Evolutionary conservation across 805 yeast genomes (phyloP).

Genomic region (Schizosaccharomyces cryophilus): DNA sequence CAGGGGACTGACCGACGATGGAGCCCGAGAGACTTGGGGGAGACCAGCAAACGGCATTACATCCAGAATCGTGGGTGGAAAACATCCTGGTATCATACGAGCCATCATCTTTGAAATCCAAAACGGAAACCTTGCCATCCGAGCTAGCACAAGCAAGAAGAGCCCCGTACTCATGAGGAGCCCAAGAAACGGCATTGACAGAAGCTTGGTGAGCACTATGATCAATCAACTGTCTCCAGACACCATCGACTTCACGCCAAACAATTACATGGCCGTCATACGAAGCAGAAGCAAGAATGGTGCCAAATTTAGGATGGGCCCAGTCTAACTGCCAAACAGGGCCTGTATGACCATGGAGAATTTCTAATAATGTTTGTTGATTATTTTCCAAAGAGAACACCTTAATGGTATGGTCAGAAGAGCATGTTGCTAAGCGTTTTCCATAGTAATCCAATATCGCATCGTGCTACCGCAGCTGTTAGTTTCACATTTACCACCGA

Average conservation of each 20-base stretch:
- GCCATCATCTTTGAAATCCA: constrained; percentile 80
- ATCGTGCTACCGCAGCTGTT: constrained; percentile 31
- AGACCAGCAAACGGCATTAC: constrained; percentile 89
- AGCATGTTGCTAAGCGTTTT: constrained; percentile 80
- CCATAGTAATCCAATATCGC: constrained; percentile 96
- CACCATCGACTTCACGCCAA: constrained; percentile 78
- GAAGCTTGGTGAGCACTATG: constrained; percentile 80
- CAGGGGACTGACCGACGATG: constrained; percentile 11
- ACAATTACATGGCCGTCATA: constrained; percentile 84
- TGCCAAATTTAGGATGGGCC: constrained; percentile 98
- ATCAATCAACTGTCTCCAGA: constrained; percentile 70
- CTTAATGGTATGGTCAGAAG: constrained; percentile 87
- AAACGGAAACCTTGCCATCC: constrained; percentile 76
- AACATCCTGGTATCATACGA: constrained; percentile 26
- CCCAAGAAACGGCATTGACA: constrained; percentile 88
- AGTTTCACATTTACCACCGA: not conserved
- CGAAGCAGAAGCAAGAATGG: constrained; percentile 78
- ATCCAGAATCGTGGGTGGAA: constrained; percentile 81
- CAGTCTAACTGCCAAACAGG: constrained; percentile 97
- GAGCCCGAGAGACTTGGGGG: constrained; percentile 10
- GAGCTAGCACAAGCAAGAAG: constrained; percentile 71
- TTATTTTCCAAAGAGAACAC: constrained; percentile 41
- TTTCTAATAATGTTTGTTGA: constrained; percentile 54
- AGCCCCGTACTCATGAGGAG: constrained; percentile 92
- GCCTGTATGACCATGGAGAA: constrained; percentile 82